Conservation (phyloP, 306 rosid species). For the Sicyos baderoa region DNA sequence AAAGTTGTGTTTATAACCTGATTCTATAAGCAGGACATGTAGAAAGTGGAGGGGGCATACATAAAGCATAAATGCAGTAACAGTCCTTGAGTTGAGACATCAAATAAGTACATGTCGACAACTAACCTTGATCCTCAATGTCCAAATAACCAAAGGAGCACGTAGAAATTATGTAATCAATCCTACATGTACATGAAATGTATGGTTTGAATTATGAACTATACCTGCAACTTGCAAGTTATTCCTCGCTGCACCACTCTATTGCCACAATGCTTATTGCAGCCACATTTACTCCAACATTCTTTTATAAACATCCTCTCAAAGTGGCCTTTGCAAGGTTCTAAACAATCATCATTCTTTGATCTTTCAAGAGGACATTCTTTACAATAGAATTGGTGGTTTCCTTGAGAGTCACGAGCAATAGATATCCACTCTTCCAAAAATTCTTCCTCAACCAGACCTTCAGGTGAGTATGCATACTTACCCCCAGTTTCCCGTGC, state of each 20-base stretch:
- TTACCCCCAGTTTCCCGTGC: conserved; percentile 49
- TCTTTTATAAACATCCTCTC: conserved; percentile 71
- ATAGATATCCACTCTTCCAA: conserved; percentile 62
- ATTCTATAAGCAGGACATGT: not conserved
- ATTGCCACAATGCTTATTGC: conserved; percentile 75
- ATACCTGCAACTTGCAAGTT: conserved; percentile 76
- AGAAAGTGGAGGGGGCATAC: not conserved
- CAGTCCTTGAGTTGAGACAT: not conserved
- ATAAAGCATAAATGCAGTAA: not conserved
- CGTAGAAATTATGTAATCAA: not conserved
- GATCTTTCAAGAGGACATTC: conserved; percentile 68
- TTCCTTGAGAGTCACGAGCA: conserved; percentile 40
- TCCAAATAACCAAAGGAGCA: not conserved
- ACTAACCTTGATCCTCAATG: not conserved
- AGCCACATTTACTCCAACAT: conserved; percentile 95
- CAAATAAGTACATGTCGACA: not conserved
- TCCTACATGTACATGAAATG: not conserved
- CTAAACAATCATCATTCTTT: conserved; percentile 54
- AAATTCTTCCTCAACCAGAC: conserved; percentile 56
- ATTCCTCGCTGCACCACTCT: conserved; percentile 89
- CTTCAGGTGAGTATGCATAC: conserved; percentile 59
- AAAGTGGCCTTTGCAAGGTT: conserved; percentile 90
- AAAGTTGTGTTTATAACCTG: not conserved
- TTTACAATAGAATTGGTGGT: conserved; percentile 44
- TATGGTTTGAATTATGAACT: not conserved